Conservation (phyloP, 352 stramenopile species). For the Pythium aristosporum region DNA sequence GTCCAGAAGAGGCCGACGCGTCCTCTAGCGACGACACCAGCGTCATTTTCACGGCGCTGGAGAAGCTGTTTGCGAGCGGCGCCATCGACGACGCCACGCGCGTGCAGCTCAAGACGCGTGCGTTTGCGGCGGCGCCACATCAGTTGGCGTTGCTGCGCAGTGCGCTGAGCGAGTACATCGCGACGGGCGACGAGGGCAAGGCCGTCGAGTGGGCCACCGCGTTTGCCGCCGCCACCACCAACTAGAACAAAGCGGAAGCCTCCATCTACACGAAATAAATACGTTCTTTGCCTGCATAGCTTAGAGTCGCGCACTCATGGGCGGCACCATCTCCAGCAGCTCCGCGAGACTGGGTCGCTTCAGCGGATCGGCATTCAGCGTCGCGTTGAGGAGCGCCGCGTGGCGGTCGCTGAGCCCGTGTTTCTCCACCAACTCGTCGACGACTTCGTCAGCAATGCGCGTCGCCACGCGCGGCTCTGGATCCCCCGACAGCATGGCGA, state of each 20-base stretch:
- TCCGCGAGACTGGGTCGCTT: conserved; percentile 43
- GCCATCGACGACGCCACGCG: conserved; percentile 54
- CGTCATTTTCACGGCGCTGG: conserved; percentile 40
- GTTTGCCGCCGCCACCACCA: conserved; percentile 40
- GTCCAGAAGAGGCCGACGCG: conserved; percentile 16
- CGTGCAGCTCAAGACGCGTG: conserved; percentile 48
- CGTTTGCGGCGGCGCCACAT: conserved; percentile 49
- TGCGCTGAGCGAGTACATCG: conserved; percentile 44
- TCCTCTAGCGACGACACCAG: conserved; percentile 9
- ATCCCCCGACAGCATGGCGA: conserved; percentile 68
- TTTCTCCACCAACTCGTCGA: conserved; percentile 32
- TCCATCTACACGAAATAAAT: conserved; percentile 1
- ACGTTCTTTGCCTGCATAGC: conserved; percentile 26
- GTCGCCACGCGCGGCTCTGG: conserved; percentile 67
- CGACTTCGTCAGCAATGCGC: conserved; percentile 61
- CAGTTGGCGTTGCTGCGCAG: conserved; percentile 59
- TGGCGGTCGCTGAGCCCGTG: conserved; percentile 23
- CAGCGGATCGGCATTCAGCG: conserved; percentile 40
- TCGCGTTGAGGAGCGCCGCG: conserved; percentile 39
- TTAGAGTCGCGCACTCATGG: conserved; percentile 48
- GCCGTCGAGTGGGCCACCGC: conserved; percentile 72
- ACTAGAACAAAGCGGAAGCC: background rate
- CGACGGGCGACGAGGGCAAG: conserved; percentile 38
- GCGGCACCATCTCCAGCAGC: conserved; percentile 38
- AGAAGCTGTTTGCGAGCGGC: conserved; percentile 46